These are phyloP conservation scores for Xylaria intraflava DNA, from an alignment of 495 filamentous ascomycete species.

Conservation along the genomic window DNA sequence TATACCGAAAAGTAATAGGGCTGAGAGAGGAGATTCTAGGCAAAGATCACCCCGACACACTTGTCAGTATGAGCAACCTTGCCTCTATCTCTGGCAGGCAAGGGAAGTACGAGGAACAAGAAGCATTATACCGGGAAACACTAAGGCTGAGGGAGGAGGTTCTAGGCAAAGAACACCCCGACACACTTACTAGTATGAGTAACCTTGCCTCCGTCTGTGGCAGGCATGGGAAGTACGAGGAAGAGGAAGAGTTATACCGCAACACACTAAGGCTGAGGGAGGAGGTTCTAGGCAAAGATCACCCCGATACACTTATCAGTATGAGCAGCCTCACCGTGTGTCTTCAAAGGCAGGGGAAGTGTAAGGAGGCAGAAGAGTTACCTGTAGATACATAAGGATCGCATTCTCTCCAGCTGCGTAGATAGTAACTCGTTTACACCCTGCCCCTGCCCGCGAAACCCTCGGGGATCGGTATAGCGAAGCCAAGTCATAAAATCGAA, in stretches of 20 bases:
- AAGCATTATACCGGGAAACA: not conserved
- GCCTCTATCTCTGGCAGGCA: not conserved
- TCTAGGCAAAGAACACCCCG: slow-evolving; percentile 6
- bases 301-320: slow-evolving; percentile 13
- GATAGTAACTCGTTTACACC: too few relatives aligned
- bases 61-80: not conserved
- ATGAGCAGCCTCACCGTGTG: slow-evolving; percentile 10
- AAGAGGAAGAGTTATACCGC: slow-evolving; percentile 14
- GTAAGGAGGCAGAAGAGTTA: slow-evolving; percentile 9
- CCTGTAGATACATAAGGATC: too few relatives aligned
- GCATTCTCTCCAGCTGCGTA: too few relatives aligned
- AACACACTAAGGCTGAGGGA: slow-evolving; percentile 5
- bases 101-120: not conserved
- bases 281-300: slow-evolving; percentile 10
- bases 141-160: slow-evolving; percentile 1
- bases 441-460: too few relatives aligned
- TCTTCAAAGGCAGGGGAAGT: slow-evolving; percentile 2
- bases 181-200: slow-evolving; percentile 6
- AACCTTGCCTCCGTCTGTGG: slow-evolving; percentile 8
- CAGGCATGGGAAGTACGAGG: slow-evolving; percentile 11
- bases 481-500: too few relatives aligned
- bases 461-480: too few relatives aligned
- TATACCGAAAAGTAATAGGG: not conserved
- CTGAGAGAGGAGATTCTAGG: not conserved
- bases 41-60: not conserved